Evolutionary conservation across 1,284 basidiomycete species (phyloP).

Genomic region (Takashimella koratensis): DNA sequence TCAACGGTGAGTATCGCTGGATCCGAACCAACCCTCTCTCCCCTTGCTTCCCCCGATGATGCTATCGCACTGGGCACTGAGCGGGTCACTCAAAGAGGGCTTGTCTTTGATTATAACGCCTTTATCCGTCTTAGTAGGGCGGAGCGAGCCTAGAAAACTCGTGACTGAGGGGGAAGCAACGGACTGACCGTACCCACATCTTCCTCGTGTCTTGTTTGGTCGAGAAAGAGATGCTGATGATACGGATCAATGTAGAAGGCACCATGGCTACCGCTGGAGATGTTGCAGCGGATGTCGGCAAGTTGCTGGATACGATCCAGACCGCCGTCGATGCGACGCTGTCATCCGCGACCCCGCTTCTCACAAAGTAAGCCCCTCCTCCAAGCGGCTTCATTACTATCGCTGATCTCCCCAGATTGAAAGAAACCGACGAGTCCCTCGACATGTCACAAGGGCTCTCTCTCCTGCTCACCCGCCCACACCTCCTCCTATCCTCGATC

Average conservation of each 20-base stretch:
- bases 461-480: constrained; percentile 81
- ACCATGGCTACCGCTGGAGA: not conserved
- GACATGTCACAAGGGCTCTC: constrained; percentile 80
- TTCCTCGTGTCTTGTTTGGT: not conserved
- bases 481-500: constrained; percentile 79
- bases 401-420: constrained; percentile 15
- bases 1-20: not conserved
- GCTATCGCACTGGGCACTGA: constrained; percentile 49
- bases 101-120: constrained; percentile 37
- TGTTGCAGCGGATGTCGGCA: constrained; percentile 28
- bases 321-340: constrained; percentile 42
- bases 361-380: constrained; percentile 36
- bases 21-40: not conserved
- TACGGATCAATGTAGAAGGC: not conserved
- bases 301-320: constrained; percentile 38
- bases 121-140: constrained; percentile 38
- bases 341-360: constrained; percentile 33
- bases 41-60: constrained; percentile 28
- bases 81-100: constrained; percentile 10
- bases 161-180: constrained; percentile 44
- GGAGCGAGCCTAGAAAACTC: constrained; percentile 52
- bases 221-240: not conserved
- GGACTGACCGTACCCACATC: too few relatives aligned
- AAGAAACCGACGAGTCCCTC: constrained; percentile 50
- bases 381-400: not conserved